These are phyloP conservation scores for Fusarium continuum DNA, from an alignment of 2,329 filamentous ascomycete genomes.

Conservation along the genomic window DNA sequence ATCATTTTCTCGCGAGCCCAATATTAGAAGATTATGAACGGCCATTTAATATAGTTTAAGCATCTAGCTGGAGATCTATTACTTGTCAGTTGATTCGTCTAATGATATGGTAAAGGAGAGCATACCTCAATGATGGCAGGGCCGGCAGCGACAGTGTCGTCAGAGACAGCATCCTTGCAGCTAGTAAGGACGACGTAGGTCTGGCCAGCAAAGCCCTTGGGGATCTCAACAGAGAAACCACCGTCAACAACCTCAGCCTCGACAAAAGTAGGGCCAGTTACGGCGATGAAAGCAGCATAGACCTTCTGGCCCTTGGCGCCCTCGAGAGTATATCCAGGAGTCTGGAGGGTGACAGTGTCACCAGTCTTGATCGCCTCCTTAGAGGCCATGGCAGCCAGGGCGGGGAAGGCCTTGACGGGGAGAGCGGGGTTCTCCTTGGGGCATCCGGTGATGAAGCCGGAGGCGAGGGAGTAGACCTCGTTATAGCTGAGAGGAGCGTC, in stretches of 20 bases:
- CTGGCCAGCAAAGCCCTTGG: conserved; percentile 49
- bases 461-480: conserved; percentile 71
- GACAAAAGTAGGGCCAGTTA: conserved; percentile 37
- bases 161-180: conserved; percentile 47
- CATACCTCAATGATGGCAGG: conserved; percentile 48
- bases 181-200: conserved; percentile 52
- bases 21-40: not conserved
- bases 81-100: not conserved
- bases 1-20: not conserved
- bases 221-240: conserved; percentile 38
- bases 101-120: accelerated
- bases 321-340: conserved; percentile 41
- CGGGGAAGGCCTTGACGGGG: conserved; percentile 69
- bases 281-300: conserved; percentile 50
- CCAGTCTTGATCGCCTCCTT: conserved; percentile 39
- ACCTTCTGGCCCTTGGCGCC: conserved; percentile 36
- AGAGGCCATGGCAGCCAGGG: conserved; percentile 49
- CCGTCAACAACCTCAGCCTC: conserved; percentile 34
- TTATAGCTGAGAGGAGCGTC: conserved; percentile 67
- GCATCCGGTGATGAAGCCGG: conserved; percentile 67
- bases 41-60: not conserved
- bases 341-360: conserved; percentile 40
- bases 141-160: conserved; percentile 51
- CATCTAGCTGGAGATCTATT: conserved; percentile 23
- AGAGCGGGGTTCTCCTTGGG: conserved; percentile 63